phyloP scores from a whole-genome alignment of 78 protist genomes.

The Neovahlkampfia damariscottae region DNA sequence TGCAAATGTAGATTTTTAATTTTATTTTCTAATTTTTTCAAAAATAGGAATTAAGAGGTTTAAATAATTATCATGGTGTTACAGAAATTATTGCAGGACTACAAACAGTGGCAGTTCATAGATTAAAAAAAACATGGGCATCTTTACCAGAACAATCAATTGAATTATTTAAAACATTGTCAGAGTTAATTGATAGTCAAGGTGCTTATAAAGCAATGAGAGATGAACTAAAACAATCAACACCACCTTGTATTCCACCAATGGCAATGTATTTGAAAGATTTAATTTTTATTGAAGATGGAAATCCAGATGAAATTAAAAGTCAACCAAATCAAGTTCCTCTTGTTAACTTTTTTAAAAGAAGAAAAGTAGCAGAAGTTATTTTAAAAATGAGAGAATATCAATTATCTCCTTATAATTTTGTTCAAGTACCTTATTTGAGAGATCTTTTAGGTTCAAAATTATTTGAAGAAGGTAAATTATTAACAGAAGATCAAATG shows the following conservation, averaged over 20 bases:
- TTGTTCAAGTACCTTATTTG: neutral
- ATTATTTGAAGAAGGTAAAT: neutral
- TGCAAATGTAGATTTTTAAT: too few species aligned
- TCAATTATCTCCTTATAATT: neutral
- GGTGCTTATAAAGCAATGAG: neutral
- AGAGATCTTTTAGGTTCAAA: neutral
- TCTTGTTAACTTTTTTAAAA: slow-evolving; percentile 14
- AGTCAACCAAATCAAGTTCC: too few species aligned
- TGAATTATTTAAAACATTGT: neutral
- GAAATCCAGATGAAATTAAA: neutral
- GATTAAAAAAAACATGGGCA: neutral
- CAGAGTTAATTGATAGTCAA: neutral
- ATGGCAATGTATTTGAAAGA: slow-evolving; percentile 22
- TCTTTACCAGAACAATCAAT: neutral
- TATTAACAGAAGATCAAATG: neutral
- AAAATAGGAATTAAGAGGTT: neutral
- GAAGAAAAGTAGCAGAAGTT: neutral
- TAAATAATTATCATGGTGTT: neutral
- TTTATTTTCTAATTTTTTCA: too few species aligned
- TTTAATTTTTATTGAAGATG: slow-evolving; percentile 13
- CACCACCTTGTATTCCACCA: neutral
- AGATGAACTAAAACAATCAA: neutral
- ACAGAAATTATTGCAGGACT: slow-evolving; percentile 1
- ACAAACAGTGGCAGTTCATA: neutral
- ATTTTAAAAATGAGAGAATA: neutral